phyloP scores from a whole-genome alignment of 1,284 basidiomycete genomes.

The Golubevia sp. region DNA sequence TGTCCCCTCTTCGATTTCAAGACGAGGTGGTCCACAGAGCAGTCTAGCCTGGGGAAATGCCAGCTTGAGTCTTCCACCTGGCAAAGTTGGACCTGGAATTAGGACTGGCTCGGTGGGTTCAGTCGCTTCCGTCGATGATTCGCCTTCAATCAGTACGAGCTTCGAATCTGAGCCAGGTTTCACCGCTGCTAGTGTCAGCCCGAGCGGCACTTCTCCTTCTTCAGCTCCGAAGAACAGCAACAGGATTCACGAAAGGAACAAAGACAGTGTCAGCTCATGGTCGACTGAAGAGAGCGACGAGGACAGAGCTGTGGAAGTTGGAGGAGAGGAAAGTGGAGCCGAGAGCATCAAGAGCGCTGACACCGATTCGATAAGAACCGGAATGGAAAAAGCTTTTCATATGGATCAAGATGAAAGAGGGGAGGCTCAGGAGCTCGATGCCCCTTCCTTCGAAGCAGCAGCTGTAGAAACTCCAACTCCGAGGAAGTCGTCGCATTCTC shows the following conservation, averaged over 20 bases:
- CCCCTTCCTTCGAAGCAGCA: background rate
- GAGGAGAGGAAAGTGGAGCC: background rate
- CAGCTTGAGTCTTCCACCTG: constrained; percentile 24
- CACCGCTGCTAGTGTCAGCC: no score
- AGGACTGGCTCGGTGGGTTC: constrained; percentile 6
- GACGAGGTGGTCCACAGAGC: constrained; percentile 22
- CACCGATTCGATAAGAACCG: constrained; percentile 12
- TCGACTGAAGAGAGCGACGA: background rate
- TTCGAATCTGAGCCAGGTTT: background rate
- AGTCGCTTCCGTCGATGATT: background rate
- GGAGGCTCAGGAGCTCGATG: constrained; percentile 1
- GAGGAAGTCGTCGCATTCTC: background rate
- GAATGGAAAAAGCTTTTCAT: background rate
- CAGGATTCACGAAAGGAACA: constrained; percentile 6
- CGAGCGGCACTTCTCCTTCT: no score
- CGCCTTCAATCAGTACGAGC: background rate
- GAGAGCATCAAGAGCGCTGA: constrained; percentile 11
- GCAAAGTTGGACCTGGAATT: no score
- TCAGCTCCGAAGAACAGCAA: background rate
- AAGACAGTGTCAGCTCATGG: constrained; percentile 13
- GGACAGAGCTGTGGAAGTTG: background rate
- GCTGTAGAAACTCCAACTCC: background rate
- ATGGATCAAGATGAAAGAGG: background rate
- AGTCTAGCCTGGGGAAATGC: constrained; percentile 46
- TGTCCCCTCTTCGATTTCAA: background rate